Conservation (phyloP, 2,329 filamentous ascomycete species). For the Dendryphion nanum region DNA sequence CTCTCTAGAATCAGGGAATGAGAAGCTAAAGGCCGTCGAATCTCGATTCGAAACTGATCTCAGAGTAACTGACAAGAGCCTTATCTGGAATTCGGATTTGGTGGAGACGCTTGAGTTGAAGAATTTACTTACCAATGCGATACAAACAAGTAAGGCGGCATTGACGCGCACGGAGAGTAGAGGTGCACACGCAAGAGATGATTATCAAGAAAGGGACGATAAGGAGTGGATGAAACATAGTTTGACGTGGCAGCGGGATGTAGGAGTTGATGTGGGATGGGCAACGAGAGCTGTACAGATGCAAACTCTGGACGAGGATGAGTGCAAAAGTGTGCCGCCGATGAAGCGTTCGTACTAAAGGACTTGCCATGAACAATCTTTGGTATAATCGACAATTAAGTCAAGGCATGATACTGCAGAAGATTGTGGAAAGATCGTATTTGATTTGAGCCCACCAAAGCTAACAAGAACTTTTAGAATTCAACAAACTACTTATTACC, state of each 20-base stretch:
- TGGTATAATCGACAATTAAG: no score
- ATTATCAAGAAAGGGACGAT: slow-evolving; percentile 45
- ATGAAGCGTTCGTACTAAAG: slow-evolving; percentile 36
- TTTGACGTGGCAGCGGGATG: slow-evolving; percentile 45
- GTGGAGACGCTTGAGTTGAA: slow-evolving; percentile 49
- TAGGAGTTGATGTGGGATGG: slow-evolving; percentile 41
- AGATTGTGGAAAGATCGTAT: no score
- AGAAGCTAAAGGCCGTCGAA: slow-evolving; percentile 35
- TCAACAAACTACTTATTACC: no score
- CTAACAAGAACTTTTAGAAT: no score
- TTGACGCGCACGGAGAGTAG: slow-evolving; percentile 45
- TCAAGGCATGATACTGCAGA: no score
- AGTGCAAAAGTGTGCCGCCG: slow-evolving; percentile 41
- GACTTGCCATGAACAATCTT: no score
- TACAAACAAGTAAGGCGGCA: slow-evolving; percentile 47
- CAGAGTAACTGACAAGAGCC: slow-evolving; percentile 40
- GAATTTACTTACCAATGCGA: slow-evolving; percentile 48
- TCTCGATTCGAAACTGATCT: slow-evolving; percentile 36
- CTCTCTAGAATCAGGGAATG: slow-evolving; percentile 35
- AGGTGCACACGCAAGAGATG: slow-evolving; percentile 49
- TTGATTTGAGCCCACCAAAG: no score
- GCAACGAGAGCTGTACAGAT: slow-evolving; percentile 44
- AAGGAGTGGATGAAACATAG: slow-evolving; percentile 49
- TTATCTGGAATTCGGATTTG: slow-evolving; percentile 53
- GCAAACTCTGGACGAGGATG: slow-evolving; percentile 45